Evolutionary conservation across 192 early-diverging fungal species (phyloP).

Genomic region (Coemansia sp.): DNA sequence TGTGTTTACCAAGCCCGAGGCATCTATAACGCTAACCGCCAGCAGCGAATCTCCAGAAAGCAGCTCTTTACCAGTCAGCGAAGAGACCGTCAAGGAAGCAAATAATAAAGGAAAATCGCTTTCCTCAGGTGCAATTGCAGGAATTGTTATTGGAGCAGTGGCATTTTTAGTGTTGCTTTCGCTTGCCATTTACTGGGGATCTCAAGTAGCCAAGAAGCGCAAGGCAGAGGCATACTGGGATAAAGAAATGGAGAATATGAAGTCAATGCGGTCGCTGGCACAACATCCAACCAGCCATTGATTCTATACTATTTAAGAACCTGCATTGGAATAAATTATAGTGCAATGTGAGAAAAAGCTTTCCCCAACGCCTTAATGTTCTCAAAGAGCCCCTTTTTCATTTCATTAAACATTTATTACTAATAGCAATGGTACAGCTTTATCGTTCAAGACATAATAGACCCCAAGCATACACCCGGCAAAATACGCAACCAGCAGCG

Average conservation of each 20-base stretch:
- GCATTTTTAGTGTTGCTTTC: background rate
- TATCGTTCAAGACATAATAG: too few species aligned
- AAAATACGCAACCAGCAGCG: background rate
- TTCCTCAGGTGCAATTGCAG: background rate
- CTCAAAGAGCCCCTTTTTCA: background rate
- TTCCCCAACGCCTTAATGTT: background rate
- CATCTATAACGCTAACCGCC: too few species aligned
- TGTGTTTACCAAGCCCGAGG: too few species aligned
- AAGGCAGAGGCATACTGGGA: constrained; percentile 5
- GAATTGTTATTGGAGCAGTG: background rate
- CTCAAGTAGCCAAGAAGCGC: background rate
- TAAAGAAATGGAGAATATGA: constrained; percentile 1
- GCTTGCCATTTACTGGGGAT: background rate
- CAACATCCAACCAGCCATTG: background rate
- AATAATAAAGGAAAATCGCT: background rate
- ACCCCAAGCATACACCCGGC: too few species aligned
- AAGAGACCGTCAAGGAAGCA: background rate
- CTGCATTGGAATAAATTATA: too few species aligned
- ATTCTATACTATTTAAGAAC: too few species aligned
- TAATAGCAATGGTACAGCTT: too few species aligned
- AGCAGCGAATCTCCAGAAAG: too few species aligned
- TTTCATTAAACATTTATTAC: background rate
- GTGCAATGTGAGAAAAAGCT: too few species aligned
- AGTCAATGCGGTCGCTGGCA: constrained; percentile 1
- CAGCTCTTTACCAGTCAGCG: background rate